A percentile compares a stretch with the other conserved stretches of the same genome.
These are phyloP conservation scores for Xylaria telfairii DNA, from an alignment of 495 filamentous ascomycete genomes.

Conservation along the genomic window DNA sequence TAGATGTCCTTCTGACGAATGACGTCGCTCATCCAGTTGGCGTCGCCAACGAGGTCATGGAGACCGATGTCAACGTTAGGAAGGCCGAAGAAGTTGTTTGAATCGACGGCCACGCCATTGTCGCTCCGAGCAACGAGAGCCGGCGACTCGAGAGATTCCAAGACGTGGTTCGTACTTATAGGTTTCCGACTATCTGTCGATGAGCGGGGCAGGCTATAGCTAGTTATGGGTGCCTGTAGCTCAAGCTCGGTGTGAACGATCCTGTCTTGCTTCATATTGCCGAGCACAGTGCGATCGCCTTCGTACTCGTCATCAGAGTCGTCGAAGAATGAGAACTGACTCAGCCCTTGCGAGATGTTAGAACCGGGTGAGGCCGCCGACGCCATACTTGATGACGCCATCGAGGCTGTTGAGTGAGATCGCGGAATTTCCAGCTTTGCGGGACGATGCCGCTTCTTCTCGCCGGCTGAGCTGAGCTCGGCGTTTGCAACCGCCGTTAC, in stretches of 20 bases:
- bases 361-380: slow-evolving; percentile 38
- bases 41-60: slow-evolving; percentile 50
- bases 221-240: slow-evolving; percentile 41
- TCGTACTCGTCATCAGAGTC: slow-evolving; percentile 48
- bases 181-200: slow-evolving; percentile 34
- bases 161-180: slow-evolving; percentile 19
- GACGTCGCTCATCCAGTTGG: slow-evolving; percentile 54
- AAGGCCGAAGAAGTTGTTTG: slow-evolving; percentile 37
- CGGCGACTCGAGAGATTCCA: slow-evolving; percentile 35
- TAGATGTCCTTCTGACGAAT: slow-evolving; percentile 31
- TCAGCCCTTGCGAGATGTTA: slow-evolving; percentile 31
- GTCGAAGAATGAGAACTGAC: slow-evolving; percentile 49
- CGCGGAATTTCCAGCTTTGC: slow-evolving; percentile 32
- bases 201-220: slow-evolving; percentile 49
- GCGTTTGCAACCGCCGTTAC: slow-evolving; percentile 12
- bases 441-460: slow-evolving; percentile 12
- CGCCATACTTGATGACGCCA: slow-evolving; percentile 40
- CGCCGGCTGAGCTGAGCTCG: not conserved
- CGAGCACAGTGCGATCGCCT: slow-evolving; percentile 30
- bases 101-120: slow-evolving; percentile 35
- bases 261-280: slow-evolving; percentile 14
- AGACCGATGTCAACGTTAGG: slow-evolving; percentile 47
- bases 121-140: slow-evolving; percentile 37
- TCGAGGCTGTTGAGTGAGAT: slow-evolving; percentile 46
- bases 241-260: slow-evolving; percentile 23